Conservation (phyloP, 176 grass and related monocot species). For the Oropetium thomaeum region DNA sequence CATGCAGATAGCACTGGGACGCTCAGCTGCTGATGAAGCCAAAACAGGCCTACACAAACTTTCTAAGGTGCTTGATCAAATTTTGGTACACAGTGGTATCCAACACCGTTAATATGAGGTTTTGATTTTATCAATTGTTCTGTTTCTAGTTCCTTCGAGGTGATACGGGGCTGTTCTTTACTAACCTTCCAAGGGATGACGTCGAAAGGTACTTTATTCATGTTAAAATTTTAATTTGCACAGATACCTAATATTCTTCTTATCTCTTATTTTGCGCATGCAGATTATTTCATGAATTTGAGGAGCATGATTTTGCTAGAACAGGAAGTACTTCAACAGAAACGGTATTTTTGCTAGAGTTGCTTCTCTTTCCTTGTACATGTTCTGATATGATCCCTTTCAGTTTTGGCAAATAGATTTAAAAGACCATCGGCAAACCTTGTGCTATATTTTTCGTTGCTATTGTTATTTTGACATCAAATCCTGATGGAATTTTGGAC, state of each 20-base stretch:
- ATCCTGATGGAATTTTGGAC: not conserved
- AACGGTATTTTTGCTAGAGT: slow-evolving; percentile 44
- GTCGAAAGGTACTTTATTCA: slow-evolving; percentile 62
- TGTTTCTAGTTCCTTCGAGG: slow-evolving; percentile 61
- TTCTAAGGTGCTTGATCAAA: slow-evolving; percentile 18
- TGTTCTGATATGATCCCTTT: not conserved
- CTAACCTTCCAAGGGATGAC: slow-evolving; percentile 78
- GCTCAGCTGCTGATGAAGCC: slow-evolving; percentile 72
- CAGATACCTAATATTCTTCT: not conserved
- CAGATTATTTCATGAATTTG: slow-evolving; percentile 73
- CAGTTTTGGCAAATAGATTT: not conserved
- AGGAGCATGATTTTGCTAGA: slow-evolving; percentile 84
- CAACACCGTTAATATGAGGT: not conserved
- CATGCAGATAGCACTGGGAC: slow-evolving; percentile 85
- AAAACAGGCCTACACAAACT: slow-evolving; percentile 46
- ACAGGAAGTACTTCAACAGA: slow-evolving; percentile 65
- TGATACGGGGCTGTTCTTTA: slow-evolving; percentile 68
- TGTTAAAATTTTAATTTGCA: not conserved
- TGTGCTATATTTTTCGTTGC: not conserved
- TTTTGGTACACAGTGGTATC: not conserved
- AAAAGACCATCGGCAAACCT: not conserved
- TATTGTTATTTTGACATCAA: not conserved
- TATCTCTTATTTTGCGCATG: not conserved
- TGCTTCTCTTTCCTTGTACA: not conserved
- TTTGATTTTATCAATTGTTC: slow-evolving; percentile 24